Conservation (phyloP, 805 yeast species). For the Yarrowia divulgata region DNA sequence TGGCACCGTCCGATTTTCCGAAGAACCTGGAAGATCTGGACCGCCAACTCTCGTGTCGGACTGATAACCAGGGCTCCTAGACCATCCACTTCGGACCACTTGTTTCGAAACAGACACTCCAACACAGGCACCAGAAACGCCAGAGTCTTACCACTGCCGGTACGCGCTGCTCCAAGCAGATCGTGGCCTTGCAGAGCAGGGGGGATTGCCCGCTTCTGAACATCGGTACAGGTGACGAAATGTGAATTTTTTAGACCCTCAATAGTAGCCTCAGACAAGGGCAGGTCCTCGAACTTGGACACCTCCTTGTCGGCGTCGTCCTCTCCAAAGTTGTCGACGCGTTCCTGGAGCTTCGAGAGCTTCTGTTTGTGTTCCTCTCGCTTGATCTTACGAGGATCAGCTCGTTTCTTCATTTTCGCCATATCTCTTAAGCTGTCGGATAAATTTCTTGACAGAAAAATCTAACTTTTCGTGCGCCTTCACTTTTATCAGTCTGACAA, state of each 20-base stretch:
- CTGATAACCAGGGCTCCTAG: conserved; percentile 88
- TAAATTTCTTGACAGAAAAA: conserved; percentile 22
- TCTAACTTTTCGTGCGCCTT: conserved; percentile 32
- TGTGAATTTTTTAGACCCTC: conserved; percentile 81
- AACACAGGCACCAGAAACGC: conserved; percentile 85
- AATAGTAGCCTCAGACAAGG: conserved; percentile 68
- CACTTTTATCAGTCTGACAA: conserved; percentile 16
- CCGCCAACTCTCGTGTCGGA: conserved; percentile 90
- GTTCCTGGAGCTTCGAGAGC: conserved; percentile 54
- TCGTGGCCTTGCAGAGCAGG: conserved; percentile 78
- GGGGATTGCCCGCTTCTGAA: conserved; percentile 82
- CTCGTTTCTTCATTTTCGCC: conserved; percentile 28
- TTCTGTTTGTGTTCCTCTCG: conserved; percentile 7
- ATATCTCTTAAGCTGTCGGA: conserved; percentile 7
- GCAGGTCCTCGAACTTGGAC: conserved; percentile 75
- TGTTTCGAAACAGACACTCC: conserved; percentile 63
- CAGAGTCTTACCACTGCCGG: conserved; percentile 86
- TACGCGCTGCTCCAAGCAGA: conserved; percentile 81
- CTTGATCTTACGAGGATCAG: conserved; percentile 27
- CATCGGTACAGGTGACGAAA: conserved; percentile 80
- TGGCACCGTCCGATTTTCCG: conserved; percentile 79
- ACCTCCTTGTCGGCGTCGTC: conserved; percentile 47
- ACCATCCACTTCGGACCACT: conserved; percentile 85
- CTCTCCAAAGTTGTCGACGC: conserved; percentile 59
- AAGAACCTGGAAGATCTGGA: conserved; percentile 87